Evolutionary conservation across 768 basidiomycete species (phyloP), one percentile per base, ranked within the genome.

Genomic region (Candolleomyces aberdarensis): DNA sequence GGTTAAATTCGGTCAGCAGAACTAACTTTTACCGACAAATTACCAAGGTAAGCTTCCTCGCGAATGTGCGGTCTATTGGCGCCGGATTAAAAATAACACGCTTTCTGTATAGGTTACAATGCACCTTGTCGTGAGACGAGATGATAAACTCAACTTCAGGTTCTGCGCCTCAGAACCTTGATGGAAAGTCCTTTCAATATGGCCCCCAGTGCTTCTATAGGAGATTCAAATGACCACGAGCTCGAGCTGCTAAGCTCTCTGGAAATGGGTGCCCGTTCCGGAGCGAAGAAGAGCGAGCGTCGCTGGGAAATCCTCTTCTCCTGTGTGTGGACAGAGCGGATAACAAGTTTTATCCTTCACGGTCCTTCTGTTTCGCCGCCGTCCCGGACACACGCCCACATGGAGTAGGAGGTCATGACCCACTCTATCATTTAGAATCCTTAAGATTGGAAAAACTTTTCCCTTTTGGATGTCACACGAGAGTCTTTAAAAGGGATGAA

Each of bases 21-120:
- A 17, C 10, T 46, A 5, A 46, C 22, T 56, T 56, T 43, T 56
- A 13, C 54, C 54, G 54, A 56, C 54, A 56, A 39, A 56, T 56
- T 19, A 15, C 54, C 54, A 56, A 43, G 36, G 54, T 31, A 39
- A 22, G 36, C 54, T 56, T 56, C 54, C 22, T 32, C 32, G 20
- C 22, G 54, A 54, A 39, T 41, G 22, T 14, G 20, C 39, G 41
- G 19, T 20, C 15, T 20, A 31, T 56, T 19, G 8, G 5, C 31
- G 19, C 54, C 39, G 31, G 11, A 39, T 56, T 20, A 51, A 56
- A 56, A 41, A 31, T 41, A 43, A 43, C 39, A 36, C 13, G 26
- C 17, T 31, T 11, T 53, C 52, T 53, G 10, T 15, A 20, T 56
- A 56, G 36, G 54, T 56, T 10, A 41, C 40, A 56, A 43, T 20